Base-by-base conservation (phyloP, 2,329 filamentous ascomycete genomes). In the Chaetothyriales sp. region DNA sequence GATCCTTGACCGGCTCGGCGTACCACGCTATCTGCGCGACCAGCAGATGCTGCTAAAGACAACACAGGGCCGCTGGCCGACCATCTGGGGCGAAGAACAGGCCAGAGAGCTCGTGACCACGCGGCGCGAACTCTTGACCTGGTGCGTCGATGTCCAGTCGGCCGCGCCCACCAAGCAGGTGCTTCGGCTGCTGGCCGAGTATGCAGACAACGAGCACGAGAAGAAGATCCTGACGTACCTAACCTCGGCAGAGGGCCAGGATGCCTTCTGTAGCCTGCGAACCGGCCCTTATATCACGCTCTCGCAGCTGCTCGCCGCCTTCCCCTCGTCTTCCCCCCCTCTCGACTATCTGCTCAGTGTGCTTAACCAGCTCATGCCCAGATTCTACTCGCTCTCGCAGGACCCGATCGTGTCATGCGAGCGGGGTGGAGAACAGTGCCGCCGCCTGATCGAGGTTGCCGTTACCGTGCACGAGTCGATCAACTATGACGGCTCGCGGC, bases 361-460 rank as follows among this genome's bases (percentile, higher is more conserved):
- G 44, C 78, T 95, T 49, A 85, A 84, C 61, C 84, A 86, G 47
- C 76, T 96, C 48, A 96, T 96, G 90, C 92, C 92, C 2, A 85
- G 92, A 53, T 98, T 98, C 73, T 98, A 98, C 72, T 96, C 90
- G 3, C 80, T 98, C 12, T 95, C 89, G 49, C 95, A 95, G 65
- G 92, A 98, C 62, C 92, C 92, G 0, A 86, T 92, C 57, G 80
- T 93, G 59, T 83, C 80, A 2, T 84, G 78, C 54, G 77, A 78
- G 55, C 76, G 81, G 19, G 77, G 80, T 55, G 83, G 84, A 56
- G 77, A 79, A 42, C 78, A 83, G 56, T 77, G 78, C 58, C 84
- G 85, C 57, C 84, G 89, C 26, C 71, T 96, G 53, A 82, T 98
- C 61, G 92, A 96, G 70, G 85, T 96, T 62, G 92, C 92, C n/a